Conservation (phyloP, 441 rosid species). For the Theobroma grandiflorum region DNA sequence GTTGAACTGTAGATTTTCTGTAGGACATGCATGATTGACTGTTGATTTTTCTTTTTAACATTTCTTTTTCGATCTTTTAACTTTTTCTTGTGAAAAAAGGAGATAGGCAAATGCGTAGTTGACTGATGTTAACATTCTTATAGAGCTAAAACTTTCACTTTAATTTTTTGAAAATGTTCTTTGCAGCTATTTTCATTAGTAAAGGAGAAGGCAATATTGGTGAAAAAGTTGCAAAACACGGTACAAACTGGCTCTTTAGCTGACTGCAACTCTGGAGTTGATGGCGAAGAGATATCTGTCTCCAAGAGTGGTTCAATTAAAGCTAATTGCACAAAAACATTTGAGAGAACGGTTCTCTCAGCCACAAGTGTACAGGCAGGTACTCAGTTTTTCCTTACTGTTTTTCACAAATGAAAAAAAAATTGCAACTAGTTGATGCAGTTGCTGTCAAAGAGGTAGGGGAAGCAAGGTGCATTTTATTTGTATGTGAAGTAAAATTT, state of each 20-base stretch:
- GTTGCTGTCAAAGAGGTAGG: background rate
- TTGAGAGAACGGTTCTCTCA: slow-evolving; percentile 42
- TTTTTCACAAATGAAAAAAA: background rate
- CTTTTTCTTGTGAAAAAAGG: background rate
- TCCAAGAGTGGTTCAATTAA: slow-evolving; percentile 32
- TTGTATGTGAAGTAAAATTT: background rate
- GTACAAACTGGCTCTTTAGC: slow-evolving; percentile 32
- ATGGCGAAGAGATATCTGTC: slow-evolving; percentile 34
- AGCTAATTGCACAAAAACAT: slow-evolving; percentile 32
- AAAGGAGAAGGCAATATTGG: slow-evolving; percentile 61
- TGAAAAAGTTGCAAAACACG: slow-evolving; percentile 46
- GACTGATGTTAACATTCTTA: background rate
- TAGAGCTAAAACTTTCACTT: slow-evolving; percentile 11
- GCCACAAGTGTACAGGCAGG: slow-evolving; percentile 61
- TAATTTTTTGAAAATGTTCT: slow-evolving; percentile 26
- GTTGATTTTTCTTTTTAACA: background rate
- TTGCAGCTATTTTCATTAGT: slow-evolving; percentile 64
- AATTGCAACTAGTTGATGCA: background rate
- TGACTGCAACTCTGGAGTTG: slow-evolving; percentile 34
- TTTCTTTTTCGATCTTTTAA: background rate
- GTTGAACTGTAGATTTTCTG: background rate
- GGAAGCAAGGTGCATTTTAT: background rate
- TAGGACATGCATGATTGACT: background rate
- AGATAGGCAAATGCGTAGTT: background rate
- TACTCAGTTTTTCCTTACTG: slow-evolving; percentile 29